Base-by-base conservation (phyloP, 306 rosid genomes). In the Citrullus mucosospermus region DNA sequence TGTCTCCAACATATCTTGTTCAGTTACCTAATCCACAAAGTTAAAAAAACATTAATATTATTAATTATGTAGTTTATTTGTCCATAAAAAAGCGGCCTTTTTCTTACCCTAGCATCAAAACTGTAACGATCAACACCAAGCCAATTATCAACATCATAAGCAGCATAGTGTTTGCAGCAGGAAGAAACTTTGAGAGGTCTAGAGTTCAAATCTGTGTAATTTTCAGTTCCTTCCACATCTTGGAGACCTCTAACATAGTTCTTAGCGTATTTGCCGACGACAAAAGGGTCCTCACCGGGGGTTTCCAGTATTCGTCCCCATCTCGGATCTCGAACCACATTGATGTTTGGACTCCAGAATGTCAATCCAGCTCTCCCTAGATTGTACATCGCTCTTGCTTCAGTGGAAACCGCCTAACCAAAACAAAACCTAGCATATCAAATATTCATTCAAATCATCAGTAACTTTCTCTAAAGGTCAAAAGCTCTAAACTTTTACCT, bases 111-210 rank as follows among this genome's bases (percentile, higher is more conserved):
- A 5, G 97, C 97, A 82, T 92, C 96, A 76, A 90, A 92, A 80
- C 83, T 88, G 84, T 88, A 90, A 18, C 96, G 88, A 78, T 93
- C 92, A 36, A 87, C 61, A 28, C 90, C 91, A 80, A 88, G 88
- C 97, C 97, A 90, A 3, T 85, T 85, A 58, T 93, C 93, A 59
- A 93, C 78, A 68, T 93, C 97, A 82, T 89, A 93, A 44, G 93
- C 97, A 55, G 96, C 90, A 75, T 90, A 93, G 79, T 93, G 97
- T 91, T 93, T 93, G 83, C 97, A 90, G 53, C 97, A 93, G 9
- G 90, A 85, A n/a, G 96, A 93, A 20, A 93, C 97, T 85, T 93
- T 93, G 20, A 93, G 96, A 87, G 85, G 87, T 30, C 80, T 88
- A 51, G 78, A 82, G 51, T 60, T 17, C 25, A 78, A 80, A 81